Evolutionary conservation across 2,329 filamentous ascomycete genomes (phyloP).

Genomic region (Fusarium begoniae): DNA sequence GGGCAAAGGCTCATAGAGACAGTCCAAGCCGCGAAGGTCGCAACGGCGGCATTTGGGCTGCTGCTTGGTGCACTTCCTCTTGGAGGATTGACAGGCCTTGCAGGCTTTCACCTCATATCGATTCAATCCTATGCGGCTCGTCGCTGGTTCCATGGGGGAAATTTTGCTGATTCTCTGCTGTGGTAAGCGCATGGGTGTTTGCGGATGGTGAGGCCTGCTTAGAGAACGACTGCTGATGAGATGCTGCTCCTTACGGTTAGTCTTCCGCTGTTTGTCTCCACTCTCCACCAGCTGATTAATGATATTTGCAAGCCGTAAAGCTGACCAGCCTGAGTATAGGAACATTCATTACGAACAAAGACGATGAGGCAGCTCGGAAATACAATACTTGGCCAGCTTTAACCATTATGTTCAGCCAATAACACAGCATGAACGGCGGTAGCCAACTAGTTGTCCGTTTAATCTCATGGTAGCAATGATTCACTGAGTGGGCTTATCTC

Average conservation of each 20-base stretch:
- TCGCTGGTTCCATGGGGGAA: not conserved
- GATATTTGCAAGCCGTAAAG: not conserved
- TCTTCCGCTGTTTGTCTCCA: not conserved
- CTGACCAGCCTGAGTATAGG: not conserved
- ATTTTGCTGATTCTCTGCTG: not conserved
- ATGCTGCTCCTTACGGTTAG: slow-evolving; percentile 12
- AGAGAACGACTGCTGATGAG: not conserved
- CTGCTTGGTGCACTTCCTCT: slow-evolving; percentile 33
- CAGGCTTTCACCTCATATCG: slow-evolving; percentile 12
- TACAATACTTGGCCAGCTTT: no score
- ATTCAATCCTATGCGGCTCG: not conserved
- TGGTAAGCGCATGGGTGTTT: not conserved
- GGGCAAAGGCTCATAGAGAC: slow-evolving; percentile 32
- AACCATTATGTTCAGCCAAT: not conserved
- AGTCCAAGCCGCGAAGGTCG: slow-evolving; percentile 18
- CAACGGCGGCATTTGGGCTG: slow-evolving; percentile 30
- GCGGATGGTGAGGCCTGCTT: not conserved
- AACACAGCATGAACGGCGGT: fast-evolving
- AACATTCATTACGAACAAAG: no score
- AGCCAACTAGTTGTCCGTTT: not conserved
- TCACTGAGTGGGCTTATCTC: no score
- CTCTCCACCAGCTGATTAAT: not conserved
- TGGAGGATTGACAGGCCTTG: slow-evolving; percentile 22
- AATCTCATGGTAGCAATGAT: not conserved
- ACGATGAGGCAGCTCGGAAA: no score